These are phyloP conservation scores for Fusarium stilboides DNA, from an alignment of 2,329 filamentous ascomycete genomes.

Conservation along the genomic window DNA sequence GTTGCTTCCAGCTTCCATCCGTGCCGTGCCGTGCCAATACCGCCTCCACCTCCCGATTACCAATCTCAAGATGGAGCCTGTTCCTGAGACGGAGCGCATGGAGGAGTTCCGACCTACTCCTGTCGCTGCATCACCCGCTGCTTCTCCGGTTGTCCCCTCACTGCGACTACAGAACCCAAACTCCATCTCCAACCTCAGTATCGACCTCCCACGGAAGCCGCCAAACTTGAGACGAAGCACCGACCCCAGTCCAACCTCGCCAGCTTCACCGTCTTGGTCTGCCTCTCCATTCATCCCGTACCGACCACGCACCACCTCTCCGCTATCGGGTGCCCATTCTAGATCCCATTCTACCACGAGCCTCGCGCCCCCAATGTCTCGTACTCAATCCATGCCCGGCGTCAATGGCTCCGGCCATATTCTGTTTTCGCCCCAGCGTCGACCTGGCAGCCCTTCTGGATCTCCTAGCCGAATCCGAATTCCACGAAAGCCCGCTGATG, in stretches of 20 bases:
- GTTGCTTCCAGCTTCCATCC: constrained; percentile 44
- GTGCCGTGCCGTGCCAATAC: constrained; percentile 27
- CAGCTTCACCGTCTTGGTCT: constrained; percentile 65
- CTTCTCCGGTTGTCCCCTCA: constrained; percentile 67
- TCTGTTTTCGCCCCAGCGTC: constrained; percentile 67
- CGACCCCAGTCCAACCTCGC: constrained; percentile 69
- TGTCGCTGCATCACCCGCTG: constrained; percentile 57
- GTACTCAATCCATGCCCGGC: constrained; percentile 76
- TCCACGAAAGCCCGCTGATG: constrained; percentile 72
- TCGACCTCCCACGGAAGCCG: constrained; percentile 66
- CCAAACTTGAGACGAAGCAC: constrained; percentile 70
- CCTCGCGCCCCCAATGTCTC: constrained; percentile 70
- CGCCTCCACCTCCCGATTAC: constrained; percentile 33
- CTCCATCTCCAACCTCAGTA: constrained; percentile 57
- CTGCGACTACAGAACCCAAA: constrained; percentile 64
- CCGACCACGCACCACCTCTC: constrained; percentile 74
- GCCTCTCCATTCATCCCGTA: constrained; percentile 66
- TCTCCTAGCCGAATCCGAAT: constrained; percentile 68
- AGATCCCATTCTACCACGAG: constrained; percentile 72
- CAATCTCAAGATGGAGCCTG: constrained; percentile 71
- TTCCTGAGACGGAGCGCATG: constrained; percentile 78
- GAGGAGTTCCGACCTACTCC: constrained; percentile 75
- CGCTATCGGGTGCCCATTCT: constrained; percentile 69
- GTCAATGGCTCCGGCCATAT: constrained; percentile 73
- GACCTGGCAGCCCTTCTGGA: constrained; percentile 68